Evolutionary conservation across 805 yeast species (phyloP).

Genomic region (Sugiyamaella mastotermitis): DNA sequence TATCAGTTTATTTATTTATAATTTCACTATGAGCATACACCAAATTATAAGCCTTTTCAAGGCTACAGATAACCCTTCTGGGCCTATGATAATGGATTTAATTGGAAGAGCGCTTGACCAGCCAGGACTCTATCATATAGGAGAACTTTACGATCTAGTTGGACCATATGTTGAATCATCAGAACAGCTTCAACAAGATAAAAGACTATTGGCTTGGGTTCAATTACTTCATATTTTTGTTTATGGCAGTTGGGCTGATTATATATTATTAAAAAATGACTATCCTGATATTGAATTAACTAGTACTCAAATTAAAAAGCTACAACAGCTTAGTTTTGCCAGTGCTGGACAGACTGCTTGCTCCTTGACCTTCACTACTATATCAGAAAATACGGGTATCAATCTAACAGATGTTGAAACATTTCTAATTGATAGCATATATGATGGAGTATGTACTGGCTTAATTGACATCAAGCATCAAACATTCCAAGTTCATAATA

Average conservation of each 20-base stretch:
- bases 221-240: not conserved
- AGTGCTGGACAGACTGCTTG: conserved; percentile 12
- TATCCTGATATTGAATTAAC: conserved; percentile 5
- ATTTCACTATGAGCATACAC: not conserved
- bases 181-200: not conserved
- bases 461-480: conserved; percentile 20
- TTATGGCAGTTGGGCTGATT: not conserved
- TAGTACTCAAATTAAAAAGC: conserved; percentile 16
- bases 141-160: not conserved
- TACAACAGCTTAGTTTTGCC: conserved; percentile 21
- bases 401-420: conserved; percentile 16
- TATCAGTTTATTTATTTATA: not conserved
- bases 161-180: not conserved
- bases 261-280: not conserved
- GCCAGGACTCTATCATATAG: not conserved
- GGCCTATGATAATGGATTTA: not conserved
- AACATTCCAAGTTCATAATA: conserved; percentile 16
- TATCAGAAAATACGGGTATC: conserved; percentile 1
- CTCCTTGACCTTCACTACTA: conserved; percentile 12
- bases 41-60: not conserved
- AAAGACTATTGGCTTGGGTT: not conserved
- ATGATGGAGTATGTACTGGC: conserved; percentile 21
- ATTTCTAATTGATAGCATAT: conserved; percentile 20
- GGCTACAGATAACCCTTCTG: not conserved
- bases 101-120: not conserved